These are phyloP conservation scores for Chloris gayana DNA, from an alignment of 176 grass and related monocot species.

Conservation along the genomic window DNA sequence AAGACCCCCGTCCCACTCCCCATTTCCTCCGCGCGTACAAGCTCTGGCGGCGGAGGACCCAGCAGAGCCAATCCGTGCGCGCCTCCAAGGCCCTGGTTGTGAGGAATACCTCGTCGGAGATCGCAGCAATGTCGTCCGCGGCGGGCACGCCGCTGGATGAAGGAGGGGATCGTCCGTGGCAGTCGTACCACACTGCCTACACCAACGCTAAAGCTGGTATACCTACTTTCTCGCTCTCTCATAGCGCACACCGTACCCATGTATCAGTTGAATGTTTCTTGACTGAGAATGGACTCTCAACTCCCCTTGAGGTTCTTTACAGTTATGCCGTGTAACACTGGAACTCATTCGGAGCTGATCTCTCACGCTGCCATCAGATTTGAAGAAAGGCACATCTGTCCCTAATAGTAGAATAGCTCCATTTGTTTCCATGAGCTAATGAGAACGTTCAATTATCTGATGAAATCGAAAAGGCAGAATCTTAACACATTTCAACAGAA, in stretches of 20 bases:
- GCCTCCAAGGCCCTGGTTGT: not conserved
- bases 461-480: not conserved
- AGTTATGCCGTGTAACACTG: not conserved
- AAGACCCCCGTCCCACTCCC: not conserved
- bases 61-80: not conserved
- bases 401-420: not conserved
- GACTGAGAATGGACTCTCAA: not conserved
- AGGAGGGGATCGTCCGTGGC: conserved; percentile 71
- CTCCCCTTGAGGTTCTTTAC: not conserved
- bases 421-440: not conserved
- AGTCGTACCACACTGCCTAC: conserved; percentile 90
- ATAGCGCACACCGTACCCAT: not conserved
- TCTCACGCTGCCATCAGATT: not conserved
- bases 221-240: not conserved
- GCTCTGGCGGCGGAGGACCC: not conserved
- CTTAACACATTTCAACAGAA: not conserved
- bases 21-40: not conserved
- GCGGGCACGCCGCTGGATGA: conserved; percentile 21
- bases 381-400: not conserved
- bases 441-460: not conserved
- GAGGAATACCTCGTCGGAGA: not conserved
- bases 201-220: conserved; percentile 93
- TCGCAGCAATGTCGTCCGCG: conserved; percentile 36
- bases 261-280: not conserved
- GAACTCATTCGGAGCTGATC: not conserved